Base-by-base conservation (phyloP, 2,329 filamentous ascomycete species). In the Pseudodiploospora longispora region DNA sequence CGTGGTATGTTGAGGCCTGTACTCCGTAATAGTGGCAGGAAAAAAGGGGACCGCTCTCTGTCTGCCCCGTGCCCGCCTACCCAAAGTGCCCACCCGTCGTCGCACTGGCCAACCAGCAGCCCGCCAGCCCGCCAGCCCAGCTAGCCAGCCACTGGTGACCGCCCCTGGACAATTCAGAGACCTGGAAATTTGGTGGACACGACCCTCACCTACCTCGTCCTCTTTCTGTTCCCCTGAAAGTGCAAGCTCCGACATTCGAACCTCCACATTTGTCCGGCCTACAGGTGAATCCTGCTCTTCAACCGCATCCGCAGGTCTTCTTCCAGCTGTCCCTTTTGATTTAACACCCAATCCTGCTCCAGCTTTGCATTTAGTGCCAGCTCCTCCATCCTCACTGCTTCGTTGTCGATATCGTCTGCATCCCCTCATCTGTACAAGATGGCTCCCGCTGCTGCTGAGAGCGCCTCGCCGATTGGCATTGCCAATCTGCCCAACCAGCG, bases 401-500 rank as follows among this genome's bases (percentile, higher is more conserved):
- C 61, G 68, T 41, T 68, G 78, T 43, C 69, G 70, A 27, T 41
- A 46, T 38, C 51, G 32, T 44, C 47, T 46, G 38, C 42, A 43
- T 49, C 38, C 40, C 40, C 33, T 30, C 44, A 47, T 44, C 35
- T 19, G 19, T 54, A 59, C 65, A 63, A 63, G 55, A 82, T 82
- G 79, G 75, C 78, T 67, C 66, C 74, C 57, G 61, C 73, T 55
- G 64, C 73, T 60, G 66, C 73, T 54, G 76, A 80, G 65, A 80
- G 72, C 67, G 76, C 78, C 59, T 80, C 76, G 60, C 78, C 78
- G 59, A 83, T 85, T 77, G 81, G 81, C 68, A 85, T 85, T 72
- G 80, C 81, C 71, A 84, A 85, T 68, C 70, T 83, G 62, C 80
- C 80, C 58, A 84, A 84, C 71, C 81, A 84, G 74, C 75, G 81